Conservation (phyloP, 208 protist genomes). For the Wallacemonas sp. region DNA sequence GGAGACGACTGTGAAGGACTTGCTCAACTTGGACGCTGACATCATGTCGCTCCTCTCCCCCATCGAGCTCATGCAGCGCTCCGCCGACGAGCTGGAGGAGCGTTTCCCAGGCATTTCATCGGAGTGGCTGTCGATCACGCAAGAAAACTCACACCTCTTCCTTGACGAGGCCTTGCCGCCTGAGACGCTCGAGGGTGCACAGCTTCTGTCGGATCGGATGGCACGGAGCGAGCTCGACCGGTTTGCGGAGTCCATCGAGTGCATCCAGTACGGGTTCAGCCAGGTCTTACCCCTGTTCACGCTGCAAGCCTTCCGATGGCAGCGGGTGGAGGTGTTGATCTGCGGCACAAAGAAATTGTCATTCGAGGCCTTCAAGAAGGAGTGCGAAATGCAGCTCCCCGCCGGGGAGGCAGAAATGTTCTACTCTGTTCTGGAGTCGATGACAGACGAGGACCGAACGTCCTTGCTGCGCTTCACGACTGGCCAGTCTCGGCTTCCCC, state of each 20-base stretch:
- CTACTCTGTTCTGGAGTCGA: conserved; percentile 62
- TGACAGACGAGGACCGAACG: conserved; percentile 85
- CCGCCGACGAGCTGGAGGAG: conserved; percentile 80
- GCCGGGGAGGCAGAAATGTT: conserved; percentile 66
- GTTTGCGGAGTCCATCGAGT: conserved; percentile 63
- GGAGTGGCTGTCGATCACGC: conserved; percentile 44
- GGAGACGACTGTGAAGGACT: conserved; percentile 47
- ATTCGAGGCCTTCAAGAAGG: conserved; percentile 67
- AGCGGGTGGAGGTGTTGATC: conserved; percentile 79
- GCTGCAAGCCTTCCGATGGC: conserved; percentile 85
- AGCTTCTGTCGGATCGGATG: conserved; percentile 66
- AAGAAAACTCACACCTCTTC: conserved; percentile 41
- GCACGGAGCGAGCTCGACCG: conserved; percentile 58
- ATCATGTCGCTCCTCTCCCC: conserved; percentile 57
- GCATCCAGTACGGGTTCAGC: conserved; percentile 81
- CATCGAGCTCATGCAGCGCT: conserved; percentile 62
- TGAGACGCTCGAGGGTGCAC: conserved; percentile 35
- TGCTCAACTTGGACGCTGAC: conserved; percentile 62
- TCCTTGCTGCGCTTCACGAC: conserved; percentile 89
- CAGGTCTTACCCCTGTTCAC: conserved; percentile 83
- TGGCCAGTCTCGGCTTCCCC: conserved; percentile 82
- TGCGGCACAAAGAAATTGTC: conserved; percentile 82
- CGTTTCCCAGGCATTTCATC: conserved; percentile 70
- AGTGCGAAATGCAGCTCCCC: conserved; percentile 77
- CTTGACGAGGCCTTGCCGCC: conserved; percentile 55